Evolutionary conservation across 2,329 filamentous ascomycete genomes (phyloP).

Genomic region (Cercospora sp.): DNA sequence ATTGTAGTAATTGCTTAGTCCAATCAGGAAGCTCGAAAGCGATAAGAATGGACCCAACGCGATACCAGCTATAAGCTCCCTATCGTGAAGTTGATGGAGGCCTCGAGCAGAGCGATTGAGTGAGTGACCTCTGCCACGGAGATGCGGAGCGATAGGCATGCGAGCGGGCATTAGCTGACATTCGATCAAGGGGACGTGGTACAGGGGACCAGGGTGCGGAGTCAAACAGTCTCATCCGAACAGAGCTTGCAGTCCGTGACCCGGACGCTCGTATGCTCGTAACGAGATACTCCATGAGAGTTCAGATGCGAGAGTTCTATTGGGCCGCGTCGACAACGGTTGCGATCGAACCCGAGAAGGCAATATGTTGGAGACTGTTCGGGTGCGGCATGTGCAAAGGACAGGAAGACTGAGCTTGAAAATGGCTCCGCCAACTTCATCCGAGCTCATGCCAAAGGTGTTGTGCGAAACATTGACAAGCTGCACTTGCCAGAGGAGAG

Average conservation of each 20-base stretch:
- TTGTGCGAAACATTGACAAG: background rate
- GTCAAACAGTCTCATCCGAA: background rate
- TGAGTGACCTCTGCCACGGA: background rate
- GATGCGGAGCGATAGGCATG: background rate
- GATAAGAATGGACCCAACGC: background rate
- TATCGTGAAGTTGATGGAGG: background rate
- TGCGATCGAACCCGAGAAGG: background rate
- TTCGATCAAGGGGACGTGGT: background rate
- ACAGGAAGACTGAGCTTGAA: background rate
- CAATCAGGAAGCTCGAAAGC: background rate
- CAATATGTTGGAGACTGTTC: background rate
- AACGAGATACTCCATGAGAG: background rate
- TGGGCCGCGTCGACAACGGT: background rate
- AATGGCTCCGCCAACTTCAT: background rate
- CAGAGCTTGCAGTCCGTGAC: background rate
- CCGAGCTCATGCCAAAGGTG: background rate
- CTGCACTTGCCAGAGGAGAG: background rate
- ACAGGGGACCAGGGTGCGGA: background rate
- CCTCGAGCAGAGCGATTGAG: background rate
- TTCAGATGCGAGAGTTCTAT: background rate
- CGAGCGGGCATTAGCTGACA: background rate
- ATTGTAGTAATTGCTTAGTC: background rate
- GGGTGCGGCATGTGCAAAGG: background rate
- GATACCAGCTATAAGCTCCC: background rate
- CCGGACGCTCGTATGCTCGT: background rate